Conservation (phyloP, 345 rosid genomes). For the Diplotaxis tenuifolia region DNA sequence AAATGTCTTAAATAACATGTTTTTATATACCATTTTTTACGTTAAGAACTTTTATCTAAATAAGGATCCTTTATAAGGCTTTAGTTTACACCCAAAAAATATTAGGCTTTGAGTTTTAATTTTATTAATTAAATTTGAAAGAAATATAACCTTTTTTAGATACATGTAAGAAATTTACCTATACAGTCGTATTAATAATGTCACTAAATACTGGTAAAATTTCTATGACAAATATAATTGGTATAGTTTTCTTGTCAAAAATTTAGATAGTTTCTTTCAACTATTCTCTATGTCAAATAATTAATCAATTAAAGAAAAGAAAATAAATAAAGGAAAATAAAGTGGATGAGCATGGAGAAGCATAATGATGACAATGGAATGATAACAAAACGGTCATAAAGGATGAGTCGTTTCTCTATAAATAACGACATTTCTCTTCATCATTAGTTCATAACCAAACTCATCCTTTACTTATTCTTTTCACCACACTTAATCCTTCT, state of each 20-base stretch:
- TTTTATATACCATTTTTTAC: neutral
- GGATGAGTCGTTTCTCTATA: conserved; percentile 33
- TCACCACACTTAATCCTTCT: neutral
- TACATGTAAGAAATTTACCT: neutral
- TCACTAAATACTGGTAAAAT: neutral
- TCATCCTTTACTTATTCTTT: conserved; percentile 22
- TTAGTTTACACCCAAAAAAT: neutral
- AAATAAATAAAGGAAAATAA: conserved; percentile 3
- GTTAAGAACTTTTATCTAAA: neutral
- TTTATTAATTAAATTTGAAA: neutral
- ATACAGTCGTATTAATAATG: neutral
- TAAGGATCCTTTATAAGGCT: neutral
- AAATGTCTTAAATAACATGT: no score
- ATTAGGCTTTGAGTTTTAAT: neutral
- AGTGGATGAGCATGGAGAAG: conserved; percentile 23
- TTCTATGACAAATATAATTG: neutral
- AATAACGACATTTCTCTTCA: conserved; percentile 33
- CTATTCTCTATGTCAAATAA: conserved; percentile 7
- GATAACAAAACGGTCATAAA: conserved; percentile 18
- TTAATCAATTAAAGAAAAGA: conserved; percentile 12
- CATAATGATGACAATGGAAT: conserved; percentile 27
- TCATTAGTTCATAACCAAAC: conserved; percentile 20
- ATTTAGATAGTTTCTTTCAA: neutral
- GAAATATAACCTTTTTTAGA: no score
- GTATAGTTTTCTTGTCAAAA: neutral